phyloP scores from a whole-genome alignment of 2,329 filamentous ascomycete genomes.

The Epichloe aotearoae region DNA sequence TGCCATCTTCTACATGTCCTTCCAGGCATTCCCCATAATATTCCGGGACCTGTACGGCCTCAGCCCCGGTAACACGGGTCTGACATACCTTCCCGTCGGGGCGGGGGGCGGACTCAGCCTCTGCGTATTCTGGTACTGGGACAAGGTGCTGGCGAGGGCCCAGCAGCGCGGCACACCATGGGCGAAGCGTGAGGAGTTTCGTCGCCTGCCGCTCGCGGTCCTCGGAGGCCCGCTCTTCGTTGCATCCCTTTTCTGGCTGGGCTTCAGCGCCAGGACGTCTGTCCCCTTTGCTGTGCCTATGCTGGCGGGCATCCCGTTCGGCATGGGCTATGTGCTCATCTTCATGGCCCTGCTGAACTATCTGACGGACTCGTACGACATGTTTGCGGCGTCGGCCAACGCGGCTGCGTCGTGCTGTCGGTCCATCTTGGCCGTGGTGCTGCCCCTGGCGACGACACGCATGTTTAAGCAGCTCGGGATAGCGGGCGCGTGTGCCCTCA shows the following conservation, averaged over 20 bases:
- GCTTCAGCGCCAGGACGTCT: slow-evolving; percentile 37
- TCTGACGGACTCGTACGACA: slow-evolving; percentile 53
- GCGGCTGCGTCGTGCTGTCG: slow-evolving; percentile 80
- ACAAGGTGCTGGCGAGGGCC: slow-evolving; percentile 43
- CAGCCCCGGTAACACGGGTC: slow-evolving; percentile 48
- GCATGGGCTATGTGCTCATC: slow-evolving; percentile 46
- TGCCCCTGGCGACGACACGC: slow-evolving; percentile 40
- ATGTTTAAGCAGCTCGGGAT: slow-evolving; percentile 38
- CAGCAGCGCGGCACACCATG: slow-evolving; percentile 37
- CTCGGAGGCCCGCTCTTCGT: slow-evolving; percentile 55
- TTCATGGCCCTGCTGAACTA: slow-evolving; percentile 54
- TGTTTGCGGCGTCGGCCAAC: slow-evolving; percentile 59
- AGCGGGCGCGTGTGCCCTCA: slow-evolving; percentile 34
- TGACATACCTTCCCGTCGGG: slow-evolving; percentile 57
- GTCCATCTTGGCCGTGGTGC: slow-evolving; percentile 76
- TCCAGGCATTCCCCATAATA: slow-evolving; percentile 62
- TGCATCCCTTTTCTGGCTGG: slow-evolving; percentile 49
- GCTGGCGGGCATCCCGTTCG: slow-evolving; percentile 47
- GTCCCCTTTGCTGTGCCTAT: slow-evolving; percentile 43
- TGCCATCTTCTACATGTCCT: slow-evolving; percentile 55
- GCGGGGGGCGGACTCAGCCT: slow-evolving; percentile 46
- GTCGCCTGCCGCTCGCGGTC: slow-evolving; percentile 58
- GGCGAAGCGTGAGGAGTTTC: slow-evolving; percentile 50
- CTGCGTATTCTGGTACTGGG: slow-evolving; percentile 52
- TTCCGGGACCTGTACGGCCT: slow-evolving; percentile 52